Percentiles rank a stretch among this genome's conserved stretches.
These are phyloP conservation scores for Grosmannia serpens DNA, from an alignment of 2,329 filamentous ascomycete genomes.

Conservation along the genomic window DNA sequence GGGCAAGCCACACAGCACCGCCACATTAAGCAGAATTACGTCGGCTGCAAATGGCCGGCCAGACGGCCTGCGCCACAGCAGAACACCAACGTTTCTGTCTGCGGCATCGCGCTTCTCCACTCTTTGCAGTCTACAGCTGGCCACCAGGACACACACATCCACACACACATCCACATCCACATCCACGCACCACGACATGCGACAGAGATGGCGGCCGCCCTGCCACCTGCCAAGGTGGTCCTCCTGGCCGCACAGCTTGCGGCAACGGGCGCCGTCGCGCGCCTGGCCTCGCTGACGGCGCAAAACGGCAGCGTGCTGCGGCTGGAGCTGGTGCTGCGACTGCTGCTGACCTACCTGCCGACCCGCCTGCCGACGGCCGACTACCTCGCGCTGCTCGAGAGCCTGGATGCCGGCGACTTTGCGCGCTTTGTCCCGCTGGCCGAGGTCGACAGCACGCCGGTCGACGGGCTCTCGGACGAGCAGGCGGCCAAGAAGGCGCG, in stretches of 20 bases:
- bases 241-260: constrained; percentile 63
- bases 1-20: constrained; percentile 8
- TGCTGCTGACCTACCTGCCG: constrained; percentile 67
- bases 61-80: not conserved
- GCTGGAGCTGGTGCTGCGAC: constrained; percentile 54
- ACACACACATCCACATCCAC: not conserved
- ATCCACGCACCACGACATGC: not conserved
- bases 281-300: constrained; percentile 48
- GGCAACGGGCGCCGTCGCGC: constrained; percentile 50
- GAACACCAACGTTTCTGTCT: no score
- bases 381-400: constrained; percentile 51
- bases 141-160: not conserved
- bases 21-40: constrained; percentile 14
- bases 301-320: constrained; percentile 46
- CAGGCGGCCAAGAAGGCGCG: constrained; percentile 52
- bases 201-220: not conserved
- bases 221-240: constrained; percentile 57
- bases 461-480: constrained; percentile 49
- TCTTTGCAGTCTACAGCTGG: no score
- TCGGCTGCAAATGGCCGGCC: constrained; percentile 10
- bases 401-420: constrained; percentile 36
- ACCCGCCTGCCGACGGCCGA: constrained; percentile 53
- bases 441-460: constrained; percentile 42
- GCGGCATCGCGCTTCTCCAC: no score
- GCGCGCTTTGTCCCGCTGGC: constrained; percentile 16